Base-by-base conservation (phyloP, 2,329 filamentous ascomycete species). In the Fusarium sp. region DNA sequence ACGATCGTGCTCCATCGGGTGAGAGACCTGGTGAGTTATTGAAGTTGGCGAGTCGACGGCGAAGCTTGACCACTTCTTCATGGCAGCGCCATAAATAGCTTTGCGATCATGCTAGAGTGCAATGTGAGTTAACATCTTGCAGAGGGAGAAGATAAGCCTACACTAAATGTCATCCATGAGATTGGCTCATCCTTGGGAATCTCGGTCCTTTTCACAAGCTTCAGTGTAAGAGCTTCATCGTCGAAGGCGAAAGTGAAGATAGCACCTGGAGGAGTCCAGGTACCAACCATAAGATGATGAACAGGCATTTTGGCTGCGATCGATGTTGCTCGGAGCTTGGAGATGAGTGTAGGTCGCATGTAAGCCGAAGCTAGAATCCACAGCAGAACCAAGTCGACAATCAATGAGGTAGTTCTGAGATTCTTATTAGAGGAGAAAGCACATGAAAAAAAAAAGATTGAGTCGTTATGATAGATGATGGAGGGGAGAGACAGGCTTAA, bases 11-110 rank as follows among this genome's bases (percentile, higher is more conserved):
- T 89, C 90, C 81, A 97, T 92, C 6, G 92, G 88, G 81, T 94
- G 91, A 20, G 94, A 94, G 48, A 87, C 86, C 80, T 92, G 88
- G 75, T 96, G 94, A 51, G 90, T 83, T 73, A 97, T 96, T 55
- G 94, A 90, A 5, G 90, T 91, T 6, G 94, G 92, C 75, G 89
- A 91, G 77, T 91, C 89, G 77, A 97, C 92, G 50, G 90, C 86
- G 81, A 93, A 95, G 80, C 92, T 95, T 55, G 92, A 92, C 93
- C 94, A 97, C 81, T 95, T 95, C 87, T 97, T 97, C 93, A 96
- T 96, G 68, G 93, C 93, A 7, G 94, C 91, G 77, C 94, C 94
- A 81, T 97, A 97, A 68, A 97, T 91, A 80, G 93, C 92, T 83
- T 94, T 95, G 79, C 92, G 93, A 70, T 88, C 85, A 83, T 97